Base-by-base conservation (phyloP, 179 eudicot genomes). In the Amaranthus tricolor region DNA sequence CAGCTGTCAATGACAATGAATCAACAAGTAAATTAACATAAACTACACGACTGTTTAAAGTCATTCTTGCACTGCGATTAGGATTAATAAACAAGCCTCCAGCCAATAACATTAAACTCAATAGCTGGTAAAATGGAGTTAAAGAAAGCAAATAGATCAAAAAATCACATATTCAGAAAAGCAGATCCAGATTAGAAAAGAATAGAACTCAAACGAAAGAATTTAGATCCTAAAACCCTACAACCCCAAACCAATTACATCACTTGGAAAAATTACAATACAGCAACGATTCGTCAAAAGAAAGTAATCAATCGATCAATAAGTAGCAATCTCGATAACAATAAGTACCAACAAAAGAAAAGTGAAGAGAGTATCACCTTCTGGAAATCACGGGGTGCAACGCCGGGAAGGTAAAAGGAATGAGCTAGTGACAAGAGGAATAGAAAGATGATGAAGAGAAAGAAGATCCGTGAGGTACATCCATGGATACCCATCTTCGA, bases 361-460 rank as follows among this genome's bases (percentile, higher is more conserved):
- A 47, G 62, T 21, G 31, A 13, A 8, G 6, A 63, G 17, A 62
- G 48, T 62, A 21, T 19, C 40, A 84, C 88, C 81, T 70, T 53
- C 54, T 76, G 80, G 52, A 85, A 85, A 81, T 85, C 88, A 16
- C 81, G 86, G 66, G 88, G 88, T n/a, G 86, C 88, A 14, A 85
- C 88, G 6, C 88, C 88, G 19, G 88, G 88, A 44, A 85, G 86
- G 68, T 85, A 85, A 68, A 85, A 85, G 24, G 81, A 80, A 2
- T 76, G 79, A 48, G 74, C 52, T 12, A 61, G 71, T 4, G 81
- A 57, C 68, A 80, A 5, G 72, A 83, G 60, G 6, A 76, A 62
- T 54, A 84, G 15, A 11, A 58, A 16, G 65, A 76, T 47, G 69
- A 69, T 17, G n/a, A n/a, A n/a, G 60, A 81, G 76, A 16, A 72